phyloP scores from a whole-genome alignment of 257 asterid species.

The Lycium barbarum region DNA sequence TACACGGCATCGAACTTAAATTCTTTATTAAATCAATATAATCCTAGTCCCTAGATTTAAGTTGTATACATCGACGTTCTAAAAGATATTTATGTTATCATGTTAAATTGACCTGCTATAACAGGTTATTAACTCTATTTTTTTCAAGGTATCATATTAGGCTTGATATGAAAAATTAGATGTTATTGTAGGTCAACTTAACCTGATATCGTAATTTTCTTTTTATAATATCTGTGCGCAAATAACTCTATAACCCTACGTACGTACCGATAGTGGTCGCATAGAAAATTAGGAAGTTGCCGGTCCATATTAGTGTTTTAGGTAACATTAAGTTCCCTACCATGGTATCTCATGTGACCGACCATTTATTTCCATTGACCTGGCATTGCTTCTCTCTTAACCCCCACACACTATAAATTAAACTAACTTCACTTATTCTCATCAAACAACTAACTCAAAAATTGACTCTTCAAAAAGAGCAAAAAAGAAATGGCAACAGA shows the following conservation, averaged over 20 bases:
- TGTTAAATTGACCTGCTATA: no score
- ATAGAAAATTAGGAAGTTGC: slow-evolving; percentile 51
- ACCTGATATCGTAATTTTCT: no score
- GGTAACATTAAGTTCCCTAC: slow-evolving; percentile 69
- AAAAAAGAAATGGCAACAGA: slow-evolving; percentile 35
- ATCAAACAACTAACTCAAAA: neutral
- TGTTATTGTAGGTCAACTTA: no score
- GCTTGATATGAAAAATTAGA: no score
- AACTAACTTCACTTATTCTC: neutral
- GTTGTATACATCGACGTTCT: no score
- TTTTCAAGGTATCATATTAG: no score
- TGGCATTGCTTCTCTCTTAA: slow-evolving; percentile 43
- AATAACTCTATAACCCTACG: neutral
- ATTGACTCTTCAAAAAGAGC: neutral
- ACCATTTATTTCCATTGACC: slow-evolving; percentile 56
- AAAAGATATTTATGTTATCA: no score
- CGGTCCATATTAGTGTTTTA: slow-evolving; percentile 45
- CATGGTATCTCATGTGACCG: slow-evolving; percentile 67
- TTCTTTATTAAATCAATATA: no score
- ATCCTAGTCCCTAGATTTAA: no score
- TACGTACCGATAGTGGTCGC: slow-evolving; percentile 37
- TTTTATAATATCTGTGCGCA: neutral
- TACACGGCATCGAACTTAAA: no score
- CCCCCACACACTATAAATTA: slow-evolving; percentile 39
- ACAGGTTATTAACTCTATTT: no score